A percentile compares a stretch with the other conserved stretches of the same genome.
These are phyloP conservation scores for Radiomyces spectabilis DNA, from an alignment of 192 early-diverging fungal genomes.

Conservation along the genomic window DNA sequence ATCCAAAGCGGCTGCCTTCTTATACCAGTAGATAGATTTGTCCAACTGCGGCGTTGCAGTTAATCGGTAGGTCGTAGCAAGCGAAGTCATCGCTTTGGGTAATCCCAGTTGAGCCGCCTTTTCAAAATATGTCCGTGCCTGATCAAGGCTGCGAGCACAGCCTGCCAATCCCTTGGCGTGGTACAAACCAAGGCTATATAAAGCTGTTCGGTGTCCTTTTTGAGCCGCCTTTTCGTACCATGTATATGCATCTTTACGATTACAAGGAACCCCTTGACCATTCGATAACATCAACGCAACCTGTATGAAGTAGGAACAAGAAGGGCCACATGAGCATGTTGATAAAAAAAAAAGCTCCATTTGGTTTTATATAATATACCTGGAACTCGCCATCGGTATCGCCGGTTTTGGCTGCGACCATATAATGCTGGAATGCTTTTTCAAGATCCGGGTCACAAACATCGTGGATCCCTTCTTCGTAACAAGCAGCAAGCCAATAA, in stretches of 20 bases:
- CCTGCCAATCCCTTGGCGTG: constrained; percentile 25
- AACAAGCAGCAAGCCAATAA: constrained; percentile 27
- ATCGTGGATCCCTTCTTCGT: constrained; percentile 25
- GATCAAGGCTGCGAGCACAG: constrained; percentile 3
- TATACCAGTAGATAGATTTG: constrained; percentile 13
- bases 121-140: constrained; percentile 22
- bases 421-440: constrained; percentile 25
- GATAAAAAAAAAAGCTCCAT: neutral
- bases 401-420: constrained; percentile 12
- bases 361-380: constrained; percentile 6
- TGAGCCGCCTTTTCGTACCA: constrained; percentile 31
- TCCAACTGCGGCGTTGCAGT: neutral
- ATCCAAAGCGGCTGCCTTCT: constrained; percentile 23
- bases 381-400: constrained; percentile 23
- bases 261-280: constrained; percentile 18
- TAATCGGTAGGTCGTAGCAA: constrained; percentile 13
- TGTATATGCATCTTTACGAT: constrained; percentile 23
- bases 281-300: constrained; percentile 31
- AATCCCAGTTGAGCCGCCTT: constrained; percentile 18
- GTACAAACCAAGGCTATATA: constrained; percentile 22
- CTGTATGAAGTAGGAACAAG: too few species aligned
- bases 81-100: constrained; percentile 11
- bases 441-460: constrained; percentile 10
- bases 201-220: constrained; percentile 17
- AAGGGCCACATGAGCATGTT: too few species aligned